Base-by-base conservation (phyloP, 169 alveolate genomes). In the Plasmodium gaboni region DNA sequence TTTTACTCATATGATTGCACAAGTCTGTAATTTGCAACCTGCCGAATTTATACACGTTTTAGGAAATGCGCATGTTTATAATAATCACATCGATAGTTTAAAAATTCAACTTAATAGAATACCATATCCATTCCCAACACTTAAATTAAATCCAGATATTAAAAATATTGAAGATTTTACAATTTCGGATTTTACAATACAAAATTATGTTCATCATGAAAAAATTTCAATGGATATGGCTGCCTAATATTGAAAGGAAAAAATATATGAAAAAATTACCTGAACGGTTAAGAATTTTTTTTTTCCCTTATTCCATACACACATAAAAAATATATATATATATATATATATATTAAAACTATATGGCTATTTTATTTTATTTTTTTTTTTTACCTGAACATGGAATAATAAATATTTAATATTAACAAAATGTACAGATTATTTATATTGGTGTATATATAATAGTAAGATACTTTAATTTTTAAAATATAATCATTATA, bases 111-210 rank as follows among this genome's bases (percentile, higher is more conserved):
- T 99, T 13, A 74, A 92, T 80, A 95, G 99, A 78, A 74, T 93
- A 1, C 99, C 99, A 3, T 83, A 97, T 61, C 99, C 99, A 7
- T 98, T 98, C 95, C 99, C 99, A 5, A 88, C 93, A 57, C 94
- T 98, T 74, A 96, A 92, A 89, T 90, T 98, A 76, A 96, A 97
- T 72, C 95, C 97, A 0, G 97, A 96, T 0, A 76, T 92, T n/a
- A 69, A 87, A 46, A 74, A 93, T 51, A 97, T 98, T 48, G 99
- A 97, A 48, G 98, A 96, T 61, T 98, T 98, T 94, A 91, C 88
- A 38, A 80, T 93, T 86, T 95, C 94, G 1, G 99, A 98, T 89
- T 95, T 98, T 80, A 95, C 96, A 71, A 93, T 98, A 17, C 94
- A 93, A 71, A 97, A 97, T 64, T 98, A 98, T 94, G 94, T 90